These are phyloP conservation scores for Benincasa hispida DNA, from an alignment of 306 rosid species.

Conservation along the genomic window DNA sequence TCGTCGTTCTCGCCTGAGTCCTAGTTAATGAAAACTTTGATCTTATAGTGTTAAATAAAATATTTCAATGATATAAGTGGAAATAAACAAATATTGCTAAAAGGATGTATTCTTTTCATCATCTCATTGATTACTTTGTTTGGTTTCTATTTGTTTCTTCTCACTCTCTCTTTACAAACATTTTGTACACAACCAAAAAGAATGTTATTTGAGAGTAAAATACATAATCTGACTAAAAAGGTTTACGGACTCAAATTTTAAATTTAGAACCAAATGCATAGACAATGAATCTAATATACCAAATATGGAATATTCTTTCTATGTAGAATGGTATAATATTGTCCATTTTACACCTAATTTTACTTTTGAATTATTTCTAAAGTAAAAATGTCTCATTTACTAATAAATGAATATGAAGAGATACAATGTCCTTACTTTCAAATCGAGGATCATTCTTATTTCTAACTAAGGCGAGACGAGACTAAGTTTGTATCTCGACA, in stretches of 20 bases:
- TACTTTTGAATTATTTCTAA: background rate
- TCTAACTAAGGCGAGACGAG: background rate
- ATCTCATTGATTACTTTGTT: background rate
- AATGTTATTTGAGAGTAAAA: conserved; percentile 27
- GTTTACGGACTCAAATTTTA: conserved; percentile 3
- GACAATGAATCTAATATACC: background rate
- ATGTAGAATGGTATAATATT: background rate
- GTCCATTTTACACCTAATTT: background rate
- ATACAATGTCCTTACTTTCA: background rate
- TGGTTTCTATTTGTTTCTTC: background rate
- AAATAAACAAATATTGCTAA: conserved; percentile 9
- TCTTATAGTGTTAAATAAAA: conserved; percentile 16
- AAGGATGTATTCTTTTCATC: background rate
- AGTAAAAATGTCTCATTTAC: background rate
- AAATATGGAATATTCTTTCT: conserved; percentile 19
- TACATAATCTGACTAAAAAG: conserved; percentile 56
- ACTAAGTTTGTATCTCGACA: background rate
- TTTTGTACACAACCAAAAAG: conserved; percentile 16
- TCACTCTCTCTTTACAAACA: background rate
- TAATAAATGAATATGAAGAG: background rate
- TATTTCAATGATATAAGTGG: conserved; percentile 18
- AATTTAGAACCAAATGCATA: background rate
- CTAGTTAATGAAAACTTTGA: background rate
- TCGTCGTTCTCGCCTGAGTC: background rate
- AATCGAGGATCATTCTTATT: background rate